A percentile compares a stretch with the other conserved stretches of the same genome.
Conservation (phyloP, 108 stramenopile genomes). For the Nitzschia palea region DNA sequence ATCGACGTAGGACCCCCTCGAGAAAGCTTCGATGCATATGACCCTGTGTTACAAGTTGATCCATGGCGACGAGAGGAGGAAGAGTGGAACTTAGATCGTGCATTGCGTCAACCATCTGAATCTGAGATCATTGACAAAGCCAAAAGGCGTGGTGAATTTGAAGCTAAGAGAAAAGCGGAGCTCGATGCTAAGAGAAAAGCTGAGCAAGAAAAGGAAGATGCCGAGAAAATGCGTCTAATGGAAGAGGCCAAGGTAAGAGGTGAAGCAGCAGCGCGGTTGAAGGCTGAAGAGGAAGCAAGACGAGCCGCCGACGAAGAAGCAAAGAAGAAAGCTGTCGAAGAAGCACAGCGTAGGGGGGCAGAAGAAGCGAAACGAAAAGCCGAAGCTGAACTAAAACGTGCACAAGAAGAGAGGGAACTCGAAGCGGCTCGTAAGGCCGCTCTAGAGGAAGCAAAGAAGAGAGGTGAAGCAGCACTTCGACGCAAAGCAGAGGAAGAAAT, state of each 20-base stretch:
- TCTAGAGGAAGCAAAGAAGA: not conserved
- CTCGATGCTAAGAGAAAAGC: not conserved
- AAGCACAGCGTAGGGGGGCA: not conserved
- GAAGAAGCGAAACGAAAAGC: slow-evolving; percentile 31
- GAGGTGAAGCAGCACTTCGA: not conserved
- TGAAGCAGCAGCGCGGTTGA: not conserved
- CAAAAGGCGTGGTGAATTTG: not conserved
- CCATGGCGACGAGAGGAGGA: not conserved
- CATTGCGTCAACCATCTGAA: not conserved
- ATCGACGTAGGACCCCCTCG: not conserved
- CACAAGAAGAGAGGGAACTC: not conserved
- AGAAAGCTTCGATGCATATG: not conserved
- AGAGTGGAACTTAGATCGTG: not conserved
- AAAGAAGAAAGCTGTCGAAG: slow-evolving; percentile 7
- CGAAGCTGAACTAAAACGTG: not conserved
- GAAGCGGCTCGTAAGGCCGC: not conserved
- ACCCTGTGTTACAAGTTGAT: not conserved
- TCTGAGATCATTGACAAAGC: not conserved
- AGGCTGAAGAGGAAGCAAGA: not conserved
- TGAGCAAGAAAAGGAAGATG: not conserved
- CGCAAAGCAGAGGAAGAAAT: not conserved
- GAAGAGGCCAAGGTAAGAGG: not conserved
- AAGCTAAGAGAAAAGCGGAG: not conserved
- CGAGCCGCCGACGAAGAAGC: slow-evolving; percentile 2
- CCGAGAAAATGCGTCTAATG: not conserved